Evolutionary conservation across 2,329 filamentous ascomycete genomes (phyloP), one percentile per base, ranked within the genome.

Genomic region (Penicillium palitans): DNA sequence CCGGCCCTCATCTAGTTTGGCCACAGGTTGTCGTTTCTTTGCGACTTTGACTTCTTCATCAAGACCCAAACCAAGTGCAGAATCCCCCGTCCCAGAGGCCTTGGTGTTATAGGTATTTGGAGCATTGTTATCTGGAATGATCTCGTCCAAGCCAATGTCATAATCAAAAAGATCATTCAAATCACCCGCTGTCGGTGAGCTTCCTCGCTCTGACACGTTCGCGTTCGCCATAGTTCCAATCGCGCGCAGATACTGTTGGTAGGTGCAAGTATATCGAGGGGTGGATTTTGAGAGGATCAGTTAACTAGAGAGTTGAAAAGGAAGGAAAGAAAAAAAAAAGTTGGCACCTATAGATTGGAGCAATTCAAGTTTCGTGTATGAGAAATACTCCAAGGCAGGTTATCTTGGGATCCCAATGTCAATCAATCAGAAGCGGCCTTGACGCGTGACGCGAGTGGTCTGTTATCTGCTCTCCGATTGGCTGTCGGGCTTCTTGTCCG

Each of bases 1-100:
- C 88, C 87, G 85, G 10, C 84, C 79, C 67, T 96, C 91, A 70
- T 99, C 93, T 27, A 99, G 83, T 74, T 97, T 99, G 4, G 93
- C 89, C 56, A 87, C 82, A 1, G 92, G 91, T 61, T 87, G 83
- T 37, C 87, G 84, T 67, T 89, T 89, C 76, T 91, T 96, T 41
- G 84, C 85, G 5, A 97, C 83, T 55, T 90, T 88, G 53, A 99
- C 84, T 68, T 96, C 91, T 70, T 96, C 87, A 64, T 98, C 93
- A 57, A 97, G 86, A 46, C 93, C 92, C 2, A 96, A 77, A 0
- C 81, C 81, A 9, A 79, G 81, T 29, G 82, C 80, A 65, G 84
- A 83, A 59, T 74, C 71, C 25, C 55, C 68, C 45, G 57, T 54
- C 33, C 61, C 52, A 44, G 59, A 54, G 25, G 53, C 62, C 27